Evolutionary conservation across 176 grass and related monocot species (phyloP), one percentile per base, ranked within the genome.

Genomic region (Panicum miliaceum): DNA sequence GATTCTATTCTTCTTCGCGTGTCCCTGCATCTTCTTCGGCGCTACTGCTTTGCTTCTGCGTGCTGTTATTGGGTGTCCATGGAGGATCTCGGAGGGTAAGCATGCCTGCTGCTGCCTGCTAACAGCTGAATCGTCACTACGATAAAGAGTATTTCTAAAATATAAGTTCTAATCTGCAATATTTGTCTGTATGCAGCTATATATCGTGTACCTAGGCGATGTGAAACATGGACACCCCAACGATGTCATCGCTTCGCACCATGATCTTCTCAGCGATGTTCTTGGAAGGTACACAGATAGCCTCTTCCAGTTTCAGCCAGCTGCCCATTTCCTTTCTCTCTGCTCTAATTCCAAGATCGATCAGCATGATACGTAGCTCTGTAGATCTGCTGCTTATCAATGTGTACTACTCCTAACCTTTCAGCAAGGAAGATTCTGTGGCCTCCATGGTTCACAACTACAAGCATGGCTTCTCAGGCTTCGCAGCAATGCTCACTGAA

Each of bases 391-490:
- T 62, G 12, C 4, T 15, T 2, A 25, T 36, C 8, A 46, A 12
- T 1, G 8, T 13, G 60, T 54, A 6, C 51, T 20, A 20, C 22
- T 70, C n/a, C 2, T 62, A 8, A 61, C n/a, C 54, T 58, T 78
- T 58, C 57, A 91, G 89, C 70, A 86, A 86, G 75, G 89, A 91
- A 8, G 79, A 86, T 61, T 86, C 90, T 26, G 12, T 85, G 58
- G 79, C 56, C 19, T 91, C 88, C 6, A 87, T 95, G n/a, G 26
- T 89, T 12, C 86, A 92, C 67, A 87, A 87, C 83, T 95, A 95
- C 19, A 90, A 85, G 63, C 90, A 95, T 62, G 76, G 88, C 0
- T 95, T 95, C 32, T 92, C 93, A 4, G 93, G 93, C 74, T 95
- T 95, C 51, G 88, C 93, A 2, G 88, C 88, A 7, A 88, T 73